Conservation (phyloP, 257 asterid genomes). For the Lantana camara region DNA sequence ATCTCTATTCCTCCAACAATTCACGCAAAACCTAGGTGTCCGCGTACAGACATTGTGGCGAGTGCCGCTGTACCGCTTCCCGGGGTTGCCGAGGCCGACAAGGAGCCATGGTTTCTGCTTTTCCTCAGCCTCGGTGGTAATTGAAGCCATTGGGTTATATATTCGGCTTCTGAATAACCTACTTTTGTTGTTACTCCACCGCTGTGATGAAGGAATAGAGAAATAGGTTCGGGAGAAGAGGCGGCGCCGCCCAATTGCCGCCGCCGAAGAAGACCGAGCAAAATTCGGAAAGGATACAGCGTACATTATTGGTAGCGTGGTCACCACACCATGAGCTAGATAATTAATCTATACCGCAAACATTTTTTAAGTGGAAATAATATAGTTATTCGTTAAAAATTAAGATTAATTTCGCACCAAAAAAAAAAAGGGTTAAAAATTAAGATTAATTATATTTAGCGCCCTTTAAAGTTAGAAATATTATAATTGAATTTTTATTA, state of each 20-base stretch:
- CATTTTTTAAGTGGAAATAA: too few species aligned
- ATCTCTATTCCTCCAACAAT: not conserved
- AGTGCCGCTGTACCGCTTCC: slow-evolving; percentile 74
- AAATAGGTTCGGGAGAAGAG: slow-evolving; percentile 30
- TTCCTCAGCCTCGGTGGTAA: slow-evolving; percentile 38
- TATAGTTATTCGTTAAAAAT: too few species aligned
- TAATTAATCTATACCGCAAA: too few species aligned
- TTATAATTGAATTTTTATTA: too few species aligned
- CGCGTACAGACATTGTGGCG: slow-evolving; percentile 73
- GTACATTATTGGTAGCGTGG: slow-evolving; percentile 32
- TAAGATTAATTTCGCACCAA: too few species aligned
- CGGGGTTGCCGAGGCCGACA: slow-evolving; percentile 99
- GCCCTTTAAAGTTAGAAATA: too few species aligned
- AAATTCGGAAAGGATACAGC: slow-evolving; percentile 33
- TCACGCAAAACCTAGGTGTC: not conserved
- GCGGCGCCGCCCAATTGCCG: slow-evolving; percentile 43
- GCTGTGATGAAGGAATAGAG: slow-evolving; percentile 19
- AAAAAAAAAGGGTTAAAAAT: too few species aligned
- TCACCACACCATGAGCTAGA: not conserved
- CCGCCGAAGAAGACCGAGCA: slow-evolving; percentile 40
- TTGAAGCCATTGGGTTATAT: slow-evolving; percentile 44
- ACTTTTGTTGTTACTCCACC: slow-evolving; percentile 18
- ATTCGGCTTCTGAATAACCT: slow-evolving; percentile 11
- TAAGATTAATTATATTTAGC: too few species aligned
- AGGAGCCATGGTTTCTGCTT: slow-evolving; percentile 83